Evolutionary conservation across 2,329 filamentous ascomycete species (phyloP), one percentile per base, ranked within the genome.

Genomic region (Ascochyta koolunga): DNA sequence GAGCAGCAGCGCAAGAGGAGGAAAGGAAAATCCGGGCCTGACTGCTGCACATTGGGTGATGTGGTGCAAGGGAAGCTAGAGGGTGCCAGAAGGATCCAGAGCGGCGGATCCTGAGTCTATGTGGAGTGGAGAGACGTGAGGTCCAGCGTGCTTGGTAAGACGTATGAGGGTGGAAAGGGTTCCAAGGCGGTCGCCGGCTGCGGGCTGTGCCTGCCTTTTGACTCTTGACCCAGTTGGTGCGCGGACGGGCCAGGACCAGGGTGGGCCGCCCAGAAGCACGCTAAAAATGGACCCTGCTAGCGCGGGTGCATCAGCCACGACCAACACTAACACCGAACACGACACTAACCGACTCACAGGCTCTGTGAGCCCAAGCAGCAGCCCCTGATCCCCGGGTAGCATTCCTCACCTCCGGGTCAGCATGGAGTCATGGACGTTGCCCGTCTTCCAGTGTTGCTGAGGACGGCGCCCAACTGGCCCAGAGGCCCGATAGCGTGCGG

Each of bases 1-100:
- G 67, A 59, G 69, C 70, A 66, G 67, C 63, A 61, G 70, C 64
- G 68, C 60, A 62, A 55, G 64, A 60, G 63, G 65, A 66, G 58
- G 61, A 62, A 64, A 61, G 59, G 61, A 60, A 67, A 56, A 55
- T 53, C 59, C 62, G 59, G 54, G 53, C 62, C 69, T 68, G 69
- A 65, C 65, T 70, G 54, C 70, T 68, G 64, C 62, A 74, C 72
- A 75, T 75, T 75, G 61, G 68, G 65, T 66, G 62, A 42, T 27
- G 58, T 32, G 43, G 44, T 39, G 22, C 36, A 16, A 35, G 6
- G 18, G 48, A 37, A 59, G 43, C 57, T 65, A 61, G 64, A 63
- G 48, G 48, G 36, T 70, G 62, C 67, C 66, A 70, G 69, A 72
- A 70, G 71, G 66, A 73, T 73, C 70, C 71, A 71, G 64, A 53